phyloP scores from a whole-genome alignment of 129 eudicot genomes.

The Apium graveolens region DNA sequence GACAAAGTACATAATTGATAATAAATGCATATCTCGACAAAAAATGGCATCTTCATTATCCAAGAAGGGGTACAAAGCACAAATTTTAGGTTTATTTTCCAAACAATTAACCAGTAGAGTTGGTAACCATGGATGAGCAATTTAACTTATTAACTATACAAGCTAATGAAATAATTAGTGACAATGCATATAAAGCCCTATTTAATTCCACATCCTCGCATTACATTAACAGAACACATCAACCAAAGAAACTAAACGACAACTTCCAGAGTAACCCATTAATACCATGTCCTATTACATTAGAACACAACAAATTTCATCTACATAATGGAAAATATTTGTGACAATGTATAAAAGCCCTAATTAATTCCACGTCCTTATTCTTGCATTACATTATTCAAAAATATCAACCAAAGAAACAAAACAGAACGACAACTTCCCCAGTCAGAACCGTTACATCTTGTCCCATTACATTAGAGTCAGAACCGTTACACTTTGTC shows the following conservation, averaged over 20 bases:
- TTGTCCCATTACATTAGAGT: no score
- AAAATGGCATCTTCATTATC: background rate
- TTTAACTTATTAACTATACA: background rate
- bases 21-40: background rate
- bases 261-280: background rate
- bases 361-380: background rate
- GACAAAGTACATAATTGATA: background rate
- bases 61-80: background rate
- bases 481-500: background rate
- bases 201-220: background rate
- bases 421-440: no score
- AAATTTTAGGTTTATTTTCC: background rate
- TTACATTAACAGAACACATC: background rate
- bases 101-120: background rate
- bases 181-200: background rate
- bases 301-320: background rate
- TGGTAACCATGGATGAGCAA: background rate
- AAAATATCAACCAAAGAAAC: background rate
- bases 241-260: background rate
- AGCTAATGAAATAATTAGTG: background rate
- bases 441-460: no score
- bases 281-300: background rate
- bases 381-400: background rate
- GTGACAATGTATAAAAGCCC: background rate
- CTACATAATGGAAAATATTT: background rate